These are phyloP conservation scores for Sphaceloma murrayae DNA, from an alignment of 2,329 filamentous ascomycete genomes.

Conservation along the genomic window DNA sequence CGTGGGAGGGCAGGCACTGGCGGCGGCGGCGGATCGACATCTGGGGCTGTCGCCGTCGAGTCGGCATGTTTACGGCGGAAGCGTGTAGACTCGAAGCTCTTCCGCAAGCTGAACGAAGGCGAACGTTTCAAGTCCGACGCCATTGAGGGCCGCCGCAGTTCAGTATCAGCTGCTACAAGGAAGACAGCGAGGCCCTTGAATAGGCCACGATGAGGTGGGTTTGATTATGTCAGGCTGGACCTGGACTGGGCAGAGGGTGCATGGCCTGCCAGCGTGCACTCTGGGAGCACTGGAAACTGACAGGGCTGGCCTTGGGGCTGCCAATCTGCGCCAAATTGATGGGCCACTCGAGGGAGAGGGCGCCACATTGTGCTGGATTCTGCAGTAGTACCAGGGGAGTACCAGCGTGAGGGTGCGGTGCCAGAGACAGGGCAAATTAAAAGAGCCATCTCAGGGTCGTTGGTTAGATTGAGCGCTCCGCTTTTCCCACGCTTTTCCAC, in stretches of 20 bases:
- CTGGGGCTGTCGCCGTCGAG: constrained; percentile 10
- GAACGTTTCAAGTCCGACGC: constrained; percentile 11
- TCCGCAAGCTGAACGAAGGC: constrained; percentile 7
- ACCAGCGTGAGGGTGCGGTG: too few species aligned
- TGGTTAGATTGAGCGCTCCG: constrained; percentile 9
- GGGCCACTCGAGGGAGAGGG: too few species aligned
- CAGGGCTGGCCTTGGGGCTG: constrained; percentile 6
- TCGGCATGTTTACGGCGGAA: constrained; percentile 10
- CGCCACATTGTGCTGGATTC: constrained; percentile 13
- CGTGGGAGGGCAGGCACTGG: constrained; percentile 2
- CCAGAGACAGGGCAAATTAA: constrained; percentile 14
- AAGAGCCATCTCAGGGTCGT: constrained; percentile 1
- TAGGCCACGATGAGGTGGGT: neutral
- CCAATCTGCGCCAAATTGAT: constrained; percentile 11
- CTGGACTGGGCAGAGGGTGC: neutral
- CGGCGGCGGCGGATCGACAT: constrained; percentile 3
- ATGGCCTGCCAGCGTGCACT: neutral
- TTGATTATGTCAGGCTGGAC: neutral
- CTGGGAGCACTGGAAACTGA: neutral
- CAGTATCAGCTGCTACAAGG: neutral
- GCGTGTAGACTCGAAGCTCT: constrained; percentile 12
- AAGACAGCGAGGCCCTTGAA: neutral
- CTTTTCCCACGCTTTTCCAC: too few species aligned
- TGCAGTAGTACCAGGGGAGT: too few species aligned
- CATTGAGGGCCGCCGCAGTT: too few species aligned